Evolutionary conservation across 2,329 filamentous ascomycete species (phyloP), one percentile per base, ranked within the genome.

Genomic region (Scolecobasidium constrictum): DNA sequence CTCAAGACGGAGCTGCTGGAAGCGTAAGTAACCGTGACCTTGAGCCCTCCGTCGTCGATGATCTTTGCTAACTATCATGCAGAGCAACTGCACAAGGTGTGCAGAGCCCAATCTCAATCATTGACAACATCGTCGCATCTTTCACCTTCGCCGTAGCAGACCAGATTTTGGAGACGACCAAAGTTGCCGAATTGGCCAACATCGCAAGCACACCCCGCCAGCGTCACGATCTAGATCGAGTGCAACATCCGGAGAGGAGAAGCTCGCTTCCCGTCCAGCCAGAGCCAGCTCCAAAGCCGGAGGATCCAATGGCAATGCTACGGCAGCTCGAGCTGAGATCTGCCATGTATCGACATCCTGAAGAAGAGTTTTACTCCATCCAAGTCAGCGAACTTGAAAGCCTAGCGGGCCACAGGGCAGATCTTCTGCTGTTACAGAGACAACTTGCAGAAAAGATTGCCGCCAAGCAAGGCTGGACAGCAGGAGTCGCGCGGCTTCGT

Each of bases 391-490:
- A 90, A 0, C 66, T 88, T 1, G 83, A 93, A 55, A 83, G 93
- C 43, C 68, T 96, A 18, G 85, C 88, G 26, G 84, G 85, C 35
- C 78, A 79, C 47, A 75, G 90, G 53, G 90, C 86, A 4, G 86
- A 94, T 54, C 70, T 96, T 2, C 82, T 86, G 47, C 67, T 85
- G 44, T 65, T 94, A 33, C 88, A 86, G 6, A 73, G 90, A 43
- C 86, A 84, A 48, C 75, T 92, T 4, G 67, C 96, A 1, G 81
- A 90, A 52, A 73, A 79, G 38, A 64, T 86, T 37, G 88, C 85
- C 2, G 77, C 75, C 53, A 75, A 76, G 46, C 69, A 77, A 17
- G 78, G 77, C 3, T 95, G 87, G 88, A 75, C 69, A 40, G 77
- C 85, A 48, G 85, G 82, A 6, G 13, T 45, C 13, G 23, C 37